Conservation (phyloP, 2,329 filamentous ascomycete species). For the Chalara sp. region DNA sequence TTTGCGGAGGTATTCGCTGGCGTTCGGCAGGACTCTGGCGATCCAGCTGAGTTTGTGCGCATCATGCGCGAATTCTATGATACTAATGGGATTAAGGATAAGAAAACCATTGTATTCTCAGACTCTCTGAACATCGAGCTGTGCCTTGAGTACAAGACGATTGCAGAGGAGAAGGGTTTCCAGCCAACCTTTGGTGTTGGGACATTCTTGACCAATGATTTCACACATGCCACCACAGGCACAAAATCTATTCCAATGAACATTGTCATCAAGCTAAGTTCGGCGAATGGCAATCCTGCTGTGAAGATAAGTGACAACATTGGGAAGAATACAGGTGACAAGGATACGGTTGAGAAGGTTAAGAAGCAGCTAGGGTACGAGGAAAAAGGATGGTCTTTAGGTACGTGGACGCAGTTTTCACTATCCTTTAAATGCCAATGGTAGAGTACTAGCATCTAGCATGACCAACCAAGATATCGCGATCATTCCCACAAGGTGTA, state of each 20-base stretch:
- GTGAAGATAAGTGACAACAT: slow-evolving; percentile 91
- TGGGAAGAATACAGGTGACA: slow-evolving; percentile 87
- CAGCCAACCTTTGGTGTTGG: slow-evolving; percentile 88
- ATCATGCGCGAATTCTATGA: slow-evolving; percentile 43
- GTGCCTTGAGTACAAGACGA: slow-evolving; percentile 82
- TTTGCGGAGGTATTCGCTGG: slow-evolving; percentile 64
- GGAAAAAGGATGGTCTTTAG: slow-evolving; percentile 67
- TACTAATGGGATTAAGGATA: slow-evolving; percentile 58
- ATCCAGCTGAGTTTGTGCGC: slow-evolving; percentile 60
- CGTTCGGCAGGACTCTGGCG: slow-evolving; percentile 66
- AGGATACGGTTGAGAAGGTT: slow-evolving; percentile 69
- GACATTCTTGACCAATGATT: slow-evolving; percentile 95
- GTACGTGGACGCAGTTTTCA: not conserved
- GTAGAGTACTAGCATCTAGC: not conserved
- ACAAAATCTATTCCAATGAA: slow-evolving; percentile 88
- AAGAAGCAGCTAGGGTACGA: slow-evolving; percentile 82
- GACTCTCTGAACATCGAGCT: slow-evolving; percentile 89
- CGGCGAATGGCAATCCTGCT: slow-evolving; percentile 71
- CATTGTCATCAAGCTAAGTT: slow-evolving; percentile 95
- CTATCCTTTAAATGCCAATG: not conserved
- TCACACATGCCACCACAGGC: slow-evolving; percentile 61
- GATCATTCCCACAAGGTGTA: not conserved
- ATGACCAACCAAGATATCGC: not conserved
- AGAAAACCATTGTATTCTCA: slow-evolving; percentile 90
- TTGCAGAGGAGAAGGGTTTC: slow-evolving; percentile 75